phyloP scores from a whole-genome alignment of 2,329 filamentous ascomycete genomes.

The Cercospora sp. region DNA sequence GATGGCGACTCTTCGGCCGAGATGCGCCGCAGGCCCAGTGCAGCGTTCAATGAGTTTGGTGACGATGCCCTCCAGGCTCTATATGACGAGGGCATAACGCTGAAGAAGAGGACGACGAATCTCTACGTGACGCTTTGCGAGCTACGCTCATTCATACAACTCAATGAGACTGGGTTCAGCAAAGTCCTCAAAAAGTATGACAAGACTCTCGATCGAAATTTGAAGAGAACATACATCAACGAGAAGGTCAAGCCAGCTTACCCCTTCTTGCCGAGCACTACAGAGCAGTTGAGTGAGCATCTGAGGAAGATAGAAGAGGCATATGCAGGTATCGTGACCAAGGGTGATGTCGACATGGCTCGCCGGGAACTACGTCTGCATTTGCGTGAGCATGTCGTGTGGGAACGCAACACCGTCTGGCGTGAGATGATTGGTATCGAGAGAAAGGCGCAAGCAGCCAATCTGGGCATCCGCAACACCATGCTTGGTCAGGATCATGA shows the following conservation, averaged over 20 bases:
- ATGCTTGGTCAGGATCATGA: constrained; percentile 75
- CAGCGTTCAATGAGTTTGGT: constrained; percentile 72
- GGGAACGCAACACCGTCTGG: constrained; percentile 99
- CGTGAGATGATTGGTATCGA: constrained; percentile 98
- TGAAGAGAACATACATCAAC: constrained; percentile 76
- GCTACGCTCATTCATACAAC: constrained; percentile 90
- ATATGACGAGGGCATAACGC: constrained; percentile 71
- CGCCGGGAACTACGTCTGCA: constrained; percentile 86
- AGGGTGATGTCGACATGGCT: constrained; percentile 73
- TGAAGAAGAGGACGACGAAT: constrained; percentile 87
- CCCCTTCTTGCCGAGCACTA: constrained; percentile 74
- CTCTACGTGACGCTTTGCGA: constrained; percentile 92
- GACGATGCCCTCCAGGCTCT: constrained; percentile 71
- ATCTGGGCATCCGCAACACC: constrained; percentile 74
- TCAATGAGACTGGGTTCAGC: constrained; percentile 94
- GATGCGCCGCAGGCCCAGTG: constrained; percentile 63
- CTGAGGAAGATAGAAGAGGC: constrained; percentile 73
- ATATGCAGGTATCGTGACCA: constrained; percentile 79
- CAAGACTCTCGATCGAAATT: constrained; percentile 82
- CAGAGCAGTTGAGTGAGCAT: constrained; percentile 67
- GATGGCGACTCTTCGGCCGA: constrained; percentile 28
- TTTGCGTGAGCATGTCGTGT: constrained; percentile 92
- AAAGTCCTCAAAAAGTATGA: constrained; percentile 99
- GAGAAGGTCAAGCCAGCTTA: constrained; percentile 73
- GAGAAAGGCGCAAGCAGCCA: constrained; percentile 88